phyloP scores from a whole-genome alignment of 345 rosid species.

The Ailanthus altissimus region DNA sequence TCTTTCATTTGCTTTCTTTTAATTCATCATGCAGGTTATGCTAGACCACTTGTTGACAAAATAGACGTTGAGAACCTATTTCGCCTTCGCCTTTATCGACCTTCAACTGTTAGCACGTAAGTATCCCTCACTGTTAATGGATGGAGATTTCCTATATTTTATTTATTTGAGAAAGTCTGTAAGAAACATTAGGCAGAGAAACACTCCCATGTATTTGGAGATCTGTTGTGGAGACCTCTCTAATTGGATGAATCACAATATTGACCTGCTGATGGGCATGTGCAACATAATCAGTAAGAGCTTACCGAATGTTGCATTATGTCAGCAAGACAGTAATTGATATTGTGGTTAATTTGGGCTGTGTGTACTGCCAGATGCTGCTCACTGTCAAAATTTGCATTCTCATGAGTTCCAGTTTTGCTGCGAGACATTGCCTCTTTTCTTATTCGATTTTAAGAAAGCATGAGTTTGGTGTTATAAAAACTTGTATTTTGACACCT shows the following conservation, averaged over 20 bases:
- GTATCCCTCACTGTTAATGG: conserved; percentile 14
- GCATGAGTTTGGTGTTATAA: background rate
- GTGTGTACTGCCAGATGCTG: background rate
- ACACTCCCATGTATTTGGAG: background rate
- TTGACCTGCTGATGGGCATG: background rate
- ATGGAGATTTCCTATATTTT: background rate
- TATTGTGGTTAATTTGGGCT: background rate
- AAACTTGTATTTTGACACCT: background rate
- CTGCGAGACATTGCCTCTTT: background rate
- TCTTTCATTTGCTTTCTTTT: background rate
- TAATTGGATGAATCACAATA: background rate
- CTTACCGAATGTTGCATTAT: background rate
- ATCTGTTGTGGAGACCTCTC: background rate
- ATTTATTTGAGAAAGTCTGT: background rate
- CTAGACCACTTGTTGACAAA: conserved; percentile 59
- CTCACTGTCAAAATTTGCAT: background rate
- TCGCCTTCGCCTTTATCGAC: conserved; percentile 54
- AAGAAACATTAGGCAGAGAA: background rate
- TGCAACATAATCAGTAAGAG: background rate
- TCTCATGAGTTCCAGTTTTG: background rate
- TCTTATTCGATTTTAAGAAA: background rate
- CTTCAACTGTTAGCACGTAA: conserved; percentile 64
- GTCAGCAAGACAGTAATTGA: background rate
- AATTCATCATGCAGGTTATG: conserved; percentile 45
- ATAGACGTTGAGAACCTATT: conserved; percentile 50